Percentiles rank a stretch among this genome's conserved stretches.
Evolutionary conservation across 352 stramenopile genomes (phyloP).

Genomic region (Phytophthora brassicae): DNA sequence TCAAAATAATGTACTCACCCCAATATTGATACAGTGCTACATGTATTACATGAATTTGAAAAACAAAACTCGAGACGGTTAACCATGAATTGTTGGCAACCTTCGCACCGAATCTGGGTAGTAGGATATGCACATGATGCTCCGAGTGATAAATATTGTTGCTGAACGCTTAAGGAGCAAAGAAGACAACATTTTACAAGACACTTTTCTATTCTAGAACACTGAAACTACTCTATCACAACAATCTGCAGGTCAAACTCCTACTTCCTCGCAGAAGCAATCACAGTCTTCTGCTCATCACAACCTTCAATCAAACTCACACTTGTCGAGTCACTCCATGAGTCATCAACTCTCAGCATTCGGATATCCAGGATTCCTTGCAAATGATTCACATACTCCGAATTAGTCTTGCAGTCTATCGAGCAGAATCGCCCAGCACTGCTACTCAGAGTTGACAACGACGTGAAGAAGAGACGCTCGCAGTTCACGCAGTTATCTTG

Average conservation of each 20-base stretch:
- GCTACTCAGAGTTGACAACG: slow-evolving; percentile 16
- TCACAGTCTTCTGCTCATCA: background rate
- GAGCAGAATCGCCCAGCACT: slow-evolving; percentile 32
- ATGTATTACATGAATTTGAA: too few species aligned
- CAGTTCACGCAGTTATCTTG: slow-evolving; percentile 30
- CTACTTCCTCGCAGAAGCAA: background rate
- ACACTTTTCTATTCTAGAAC: too few species aligned
- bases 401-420: slow-evolving; percentile 48
- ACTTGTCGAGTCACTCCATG: background rate
- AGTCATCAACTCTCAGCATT: slow-evolving; percentile 13
- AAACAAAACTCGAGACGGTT: too few species aligned
- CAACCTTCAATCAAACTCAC: background rate
- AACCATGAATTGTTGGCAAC: too few species aligned
- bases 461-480: slow-evolving; percentile 25
- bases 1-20: too few species aligned
- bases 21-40: too few species aligned
- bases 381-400: slow-evolving; percentile 28
- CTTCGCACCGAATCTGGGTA: too few species aligned
- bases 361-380: slow-evolving; percentile 32
- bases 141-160: too few species aligned
- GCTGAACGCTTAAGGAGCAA: too few species aligned
- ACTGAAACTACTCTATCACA: background rate
- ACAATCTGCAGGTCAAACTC: background rate
- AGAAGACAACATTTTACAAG: too few species aligned
- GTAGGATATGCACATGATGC: too few species aligned